phyloP scores from a whole-genome alignment of 1,284 basidiomycete genomes.

The Macrocystidia cucumis region DNA sequence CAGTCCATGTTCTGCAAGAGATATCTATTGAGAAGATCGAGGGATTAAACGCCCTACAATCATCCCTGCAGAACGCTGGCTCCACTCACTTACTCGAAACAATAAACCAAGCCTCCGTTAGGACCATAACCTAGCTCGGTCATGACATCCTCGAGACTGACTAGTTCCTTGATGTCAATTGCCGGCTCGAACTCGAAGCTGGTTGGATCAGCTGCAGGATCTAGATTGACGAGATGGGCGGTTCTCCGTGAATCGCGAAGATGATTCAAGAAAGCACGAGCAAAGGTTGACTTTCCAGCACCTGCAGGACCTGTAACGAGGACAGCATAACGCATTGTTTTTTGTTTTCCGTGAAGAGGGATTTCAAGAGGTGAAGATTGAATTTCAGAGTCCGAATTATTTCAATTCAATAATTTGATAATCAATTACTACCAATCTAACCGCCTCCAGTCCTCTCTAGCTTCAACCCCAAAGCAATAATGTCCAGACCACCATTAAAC shows the following conservation, averaged over 20 bases:
- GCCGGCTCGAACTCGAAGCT: slow-evolving; percentile 91
- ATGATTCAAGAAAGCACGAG: slow-evolving; percentile 85
- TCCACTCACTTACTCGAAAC: slow-evolving; percentile 92
- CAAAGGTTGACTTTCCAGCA: slow-evolving; percentile 97
- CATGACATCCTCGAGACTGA: slow-evolving; percentile 96
- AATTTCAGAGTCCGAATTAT: too few species aligned
- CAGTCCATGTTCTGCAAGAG: slow-evolving; percentile 96
- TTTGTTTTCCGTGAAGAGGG: background rate
- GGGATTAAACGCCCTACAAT: slow-evolving; percentile 3
- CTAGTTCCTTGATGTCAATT: slow-evolving; percentile 93
- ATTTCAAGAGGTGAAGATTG: background rate
- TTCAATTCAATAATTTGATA: too few species aligned
- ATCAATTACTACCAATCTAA: too few species aligned
- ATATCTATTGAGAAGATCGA: slow-evolving; percentile 52
- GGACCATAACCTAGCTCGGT: slow-evolving; percentile 92
- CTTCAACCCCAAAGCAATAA: slow-evolving; percentile 18
- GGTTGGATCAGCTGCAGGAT: slow-evolving; percentile 84
- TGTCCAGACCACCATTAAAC: slow-evolving; percentile 73
- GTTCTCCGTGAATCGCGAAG: slow-evolving; percentile 78
- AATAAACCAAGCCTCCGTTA: slow-evolving; percentile 96
- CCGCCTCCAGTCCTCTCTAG: too few species aligned
- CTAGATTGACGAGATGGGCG: slow-evolving; percentile 94
- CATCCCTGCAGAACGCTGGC: slow-evolving; percentile 4
- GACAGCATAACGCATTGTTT: slow-evolving; percentile 82
- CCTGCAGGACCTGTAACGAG: slow-evolving; percentile 90